Evolutionary conservation across 306 rosid genomes (phyloP).

Genomic region (Leucaena leucocephala): DNA sequence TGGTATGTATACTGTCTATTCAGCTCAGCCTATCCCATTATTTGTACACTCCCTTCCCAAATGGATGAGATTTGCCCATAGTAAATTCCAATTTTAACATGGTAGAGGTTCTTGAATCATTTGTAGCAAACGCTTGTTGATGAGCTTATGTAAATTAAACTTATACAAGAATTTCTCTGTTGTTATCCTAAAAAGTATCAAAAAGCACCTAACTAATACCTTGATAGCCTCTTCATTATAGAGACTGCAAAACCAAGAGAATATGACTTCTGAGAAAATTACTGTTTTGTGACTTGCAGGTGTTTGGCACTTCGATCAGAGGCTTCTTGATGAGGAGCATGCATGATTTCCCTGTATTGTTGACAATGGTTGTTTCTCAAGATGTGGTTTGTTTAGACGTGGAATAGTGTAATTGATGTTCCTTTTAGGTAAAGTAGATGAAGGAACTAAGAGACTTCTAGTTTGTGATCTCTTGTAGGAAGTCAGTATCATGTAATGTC

Average conservation of each 20-base stretch:
- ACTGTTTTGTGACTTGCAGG: constrained; percentile 44
- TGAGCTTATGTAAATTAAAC: background rate
- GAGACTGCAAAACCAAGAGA: background rate
- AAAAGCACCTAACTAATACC: background rate
- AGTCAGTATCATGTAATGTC: constrained; percentile 25
- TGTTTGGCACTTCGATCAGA: constrained; percentile 66
- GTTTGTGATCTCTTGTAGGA: constrained; percentile 18
- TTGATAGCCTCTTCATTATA: too few relatives aligned
- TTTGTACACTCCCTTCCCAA: background rate
- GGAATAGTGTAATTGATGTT: constrained; percentile 8
- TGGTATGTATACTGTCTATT: constrained; percentile 39
- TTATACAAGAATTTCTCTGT: background rate
- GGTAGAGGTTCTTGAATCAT: background rate
- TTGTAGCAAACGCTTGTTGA: background rate
- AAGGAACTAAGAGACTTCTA: constrained; percentile 2
- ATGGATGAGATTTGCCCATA: background rate
- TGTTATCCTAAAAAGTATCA: background rate
- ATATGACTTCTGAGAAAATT: constrained; percentile 17
- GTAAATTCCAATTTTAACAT: background rate
- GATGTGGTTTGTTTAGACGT: constrained; percentile 31
- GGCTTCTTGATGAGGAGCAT: constrained; percentile 47
- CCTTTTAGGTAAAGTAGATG: constrained; percentile 21
- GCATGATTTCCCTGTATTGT: constrained; percentile 25
- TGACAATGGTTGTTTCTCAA: constrained; percentile 7
- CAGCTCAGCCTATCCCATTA: background rate